Evolutionary conservation across 2,329 filamentous ascomycete species (phyloP).

Genomic region (Alternaria atra): DNA sequence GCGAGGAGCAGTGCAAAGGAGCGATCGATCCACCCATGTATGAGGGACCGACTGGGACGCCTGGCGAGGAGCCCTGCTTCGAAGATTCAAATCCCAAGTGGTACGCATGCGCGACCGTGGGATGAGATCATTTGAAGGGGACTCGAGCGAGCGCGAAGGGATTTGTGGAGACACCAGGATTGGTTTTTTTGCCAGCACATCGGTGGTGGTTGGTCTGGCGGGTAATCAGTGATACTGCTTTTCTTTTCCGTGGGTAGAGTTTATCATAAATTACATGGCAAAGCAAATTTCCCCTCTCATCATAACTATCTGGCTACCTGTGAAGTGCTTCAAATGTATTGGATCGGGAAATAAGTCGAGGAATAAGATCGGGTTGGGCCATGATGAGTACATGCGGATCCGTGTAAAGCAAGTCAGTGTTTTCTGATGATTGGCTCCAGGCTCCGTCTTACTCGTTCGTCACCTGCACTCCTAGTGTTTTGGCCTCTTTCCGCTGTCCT

Average conservation of each 20-base stretch:
- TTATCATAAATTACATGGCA: background rate
- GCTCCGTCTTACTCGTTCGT: too few relatives aligned
- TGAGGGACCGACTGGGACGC: slow-evolving; percentile 11
- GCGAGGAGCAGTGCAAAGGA: slow-evolving; percentile 10
- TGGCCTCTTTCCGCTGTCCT: too few relatives aligned
- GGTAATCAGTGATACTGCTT: too few relatives aligned
- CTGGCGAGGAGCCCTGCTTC: slow-evolving; percentile 18
- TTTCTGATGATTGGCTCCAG: too few relatives aligned
- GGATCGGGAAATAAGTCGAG: background rate
- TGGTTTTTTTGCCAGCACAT: background rate
- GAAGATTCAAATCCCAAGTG: slow-evolving; percentile 21
- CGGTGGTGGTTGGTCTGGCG: too few relatives aligned
- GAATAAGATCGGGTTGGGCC: background rate
- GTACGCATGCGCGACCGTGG: slow-evolving; percentile 19
- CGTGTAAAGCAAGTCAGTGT: too few relatives aligned
- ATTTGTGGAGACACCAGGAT: too few relatives aligned
- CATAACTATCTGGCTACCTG: background rate
- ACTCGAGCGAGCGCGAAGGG: background rate
- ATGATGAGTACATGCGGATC: too few relatives aligned
- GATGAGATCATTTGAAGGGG: background rate
- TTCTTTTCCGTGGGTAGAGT: background rate
- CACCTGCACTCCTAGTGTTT: too few relatives aligned
- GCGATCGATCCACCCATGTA: background rate
- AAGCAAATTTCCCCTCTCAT: background rate
- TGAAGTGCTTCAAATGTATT: background rate